A percentile compares a stretch with the other conserved stretches of the same genome.
Evolutionary conservation across 75 land plant genomes (phyloP).

Genomic region (Pinus tabuliformis): DNA sequence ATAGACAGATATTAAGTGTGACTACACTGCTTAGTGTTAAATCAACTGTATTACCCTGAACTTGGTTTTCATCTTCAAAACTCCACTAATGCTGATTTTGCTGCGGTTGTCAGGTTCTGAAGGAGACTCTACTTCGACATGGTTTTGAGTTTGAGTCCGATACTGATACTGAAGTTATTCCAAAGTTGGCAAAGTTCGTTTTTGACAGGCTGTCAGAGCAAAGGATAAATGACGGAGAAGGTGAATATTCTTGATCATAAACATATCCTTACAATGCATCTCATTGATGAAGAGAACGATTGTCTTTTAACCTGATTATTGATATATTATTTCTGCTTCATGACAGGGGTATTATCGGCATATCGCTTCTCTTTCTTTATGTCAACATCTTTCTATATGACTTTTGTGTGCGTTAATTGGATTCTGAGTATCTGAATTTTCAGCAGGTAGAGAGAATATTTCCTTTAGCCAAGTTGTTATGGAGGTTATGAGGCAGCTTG

Average conservation of each 20-base stretch:
- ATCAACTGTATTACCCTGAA: neutral
- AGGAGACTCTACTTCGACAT: conserved; percentile 40
- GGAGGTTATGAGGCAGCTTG: conserved; percentile 98
- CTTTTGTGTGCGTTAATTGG: neutral
- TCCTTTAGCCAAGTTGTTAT: conserved; percentile 88
- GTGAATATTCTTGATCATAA: neutral
- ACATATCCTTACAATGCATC: no score
- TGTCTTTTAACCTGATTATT: no score
- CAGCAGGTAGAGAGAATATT: conserved; percentile 47
- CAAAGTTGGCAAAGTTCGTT: conserved; percentile 43
- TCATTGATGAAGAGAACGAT: no score
- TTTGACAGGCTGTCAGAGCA: conserved; percentile 24
- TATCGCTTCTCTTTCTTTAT: neutral
- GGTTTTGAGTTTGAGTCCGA: conserved; percentile 42
- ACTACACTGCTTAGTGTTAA: neutral
- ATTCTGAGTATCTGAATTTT: neutral
- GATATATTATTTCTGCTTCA: no score
- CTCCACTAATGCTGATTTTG: neutral
- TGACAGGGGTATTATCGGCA: no score
- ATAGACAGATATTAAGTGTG: neutral
- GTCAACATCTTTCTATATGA: neutral
- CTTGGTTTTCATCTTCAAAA: neutral
- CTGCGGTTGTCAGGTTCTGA: conserved; percentile 24
- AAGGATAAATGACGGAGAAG: conserved; percentile 13
- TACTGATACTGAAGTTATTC: conserved; percentile 45